Evolutionary conservation across 495 filamentous ascomycete species (phyloP).

Genomic region (Podospora pseudoanserina): DNA sequence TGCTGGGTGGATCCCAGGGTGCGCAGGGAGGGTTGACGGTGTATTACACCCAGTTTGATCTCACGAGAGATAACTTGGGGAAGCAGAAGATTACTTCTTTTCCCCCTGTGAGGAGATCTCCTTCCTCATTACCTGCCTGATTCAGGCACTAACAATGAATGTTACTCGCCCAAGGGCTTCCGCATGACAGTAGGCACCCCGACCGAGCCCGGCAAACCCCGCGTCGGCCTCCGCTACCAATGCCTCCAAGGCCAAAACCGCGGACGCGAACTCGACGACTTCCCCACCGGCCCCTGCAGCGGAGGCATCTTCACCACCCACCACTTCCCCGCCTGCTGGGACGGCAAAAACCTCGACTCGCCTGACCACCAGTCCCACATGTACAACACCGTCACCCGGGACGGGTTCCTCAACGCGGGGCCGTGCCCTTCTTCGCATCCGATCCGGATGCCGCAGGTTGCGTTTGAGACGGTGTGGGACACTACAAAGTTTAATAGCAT

Average conservation of each 20-base stretch:
- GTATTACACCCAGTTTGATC: conserved; percentile 44
- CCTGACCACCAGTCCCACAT: conserved; percentile 54
- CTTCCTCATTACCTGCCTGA: too few species aligned
- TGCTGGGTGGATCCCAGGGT: conserved; percentile 41
- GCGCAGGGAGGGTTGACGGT: conserved; percentile 44
- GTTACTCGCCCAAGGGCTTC: conserved; percentile 29
- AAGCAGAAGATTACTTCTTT: conserved; percentile 40
- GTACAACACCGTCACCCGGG: conserved; percentile 37
- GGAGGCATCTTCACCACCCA: conserved; percentile 48
- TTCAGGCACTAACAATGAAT: background rate
- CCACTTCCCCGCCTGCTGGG: conserved; percentile 55
- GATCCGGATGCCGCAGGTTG: conserved; percentile 44
- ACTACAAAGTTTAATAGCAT: conserved; percentile 44
- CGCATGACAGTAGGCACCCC: conserved; percentile 51
- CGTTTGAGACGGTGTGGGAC: conserved; percentile 50
- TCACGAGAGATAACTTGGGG: conserved; percentile 32
- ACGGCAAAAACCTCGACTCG: conserved; percentile 54
- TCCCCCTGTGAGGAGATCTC: conserved; percentile 26
- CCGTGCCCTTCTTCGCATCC: conserved; percentile 48
- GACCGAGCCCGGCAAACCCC: conserved; percentile 31
- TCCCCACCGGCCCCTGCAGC: conserved; percentile 43
- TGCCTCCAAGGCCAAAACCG: conserved; percentile 39
- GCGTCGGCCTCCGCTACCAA: conserved; percentile 44
- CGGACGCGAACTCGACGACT: conserved; percentile 38
- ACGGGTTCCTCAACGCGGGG: conserved; percentile 37